Conservation (phyloP, 2,329 filamentous ascomycete genomes). For the Fusarium nanum region DNA sequence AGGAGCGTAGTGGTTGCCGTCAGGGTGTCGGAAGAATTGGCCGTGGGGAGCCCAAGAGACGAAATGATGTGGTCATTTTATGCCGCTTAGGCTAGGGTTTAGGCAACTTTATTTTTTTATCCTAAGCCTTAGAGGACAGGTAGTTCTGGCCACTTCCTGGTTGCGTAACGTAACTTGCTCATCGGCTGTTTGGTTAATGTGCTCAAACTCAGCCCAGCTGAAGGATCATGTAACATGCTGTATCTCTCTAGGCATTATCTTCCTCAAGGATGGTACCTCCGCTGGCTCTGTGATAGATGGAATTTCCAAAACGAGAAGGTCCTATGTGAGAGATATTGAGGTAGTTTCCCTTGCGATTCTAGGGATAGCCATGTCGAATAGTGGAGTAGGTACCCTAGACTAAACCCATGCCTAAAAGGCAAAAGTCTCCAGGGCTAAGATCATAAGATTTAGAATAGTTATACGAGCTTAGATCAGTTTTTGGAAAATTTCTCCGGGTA, state of each 20-base stretch:
- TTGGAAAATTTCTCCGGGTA: too few species aligned
- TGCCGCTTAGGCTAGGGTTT: too few species aligned
- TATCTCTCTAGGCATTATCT: too few species aligned
- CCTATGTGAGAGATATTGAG: conserved; percentile 9
- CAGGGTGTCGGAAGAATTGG: too few species aligned
- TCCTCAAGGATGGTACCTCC: background rate
- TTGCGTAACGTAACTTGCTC: conserved; percentile 11
- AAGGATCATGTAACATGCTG: background rate
- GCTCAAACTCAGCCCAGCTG: conserved; percentile 3
- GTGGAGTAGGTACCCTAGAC: background rate
- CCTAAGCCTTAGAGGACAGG: too few species aligned
- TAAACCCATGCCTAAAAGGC: background rate
- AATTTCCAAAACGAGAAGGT: background rate
- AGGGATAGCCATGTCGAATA: background rate
- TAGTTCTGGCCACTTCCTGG: too few species aligned
- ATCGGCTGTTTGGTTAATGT: background rate
- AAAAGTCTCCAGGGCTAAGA: background rate
- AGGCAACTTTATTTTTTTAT: too few species aligned
- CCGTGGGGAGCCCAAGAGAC: too few species aligned
- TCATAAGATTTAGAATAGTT: background rate
- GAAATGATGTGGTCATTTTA: too few species aligned
- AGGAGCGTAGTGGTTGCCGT: background rate
- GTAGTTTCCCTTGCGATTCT: background rate
- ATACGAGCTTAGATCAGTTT: background rate
- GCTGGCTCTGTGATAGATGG: too few species aligned